These are phyloP conservation scores for Pleurotus tuber-regium DNA, from an alignment of 768 basidiomycete genomes.

Conservation along the genomic window DNA sequence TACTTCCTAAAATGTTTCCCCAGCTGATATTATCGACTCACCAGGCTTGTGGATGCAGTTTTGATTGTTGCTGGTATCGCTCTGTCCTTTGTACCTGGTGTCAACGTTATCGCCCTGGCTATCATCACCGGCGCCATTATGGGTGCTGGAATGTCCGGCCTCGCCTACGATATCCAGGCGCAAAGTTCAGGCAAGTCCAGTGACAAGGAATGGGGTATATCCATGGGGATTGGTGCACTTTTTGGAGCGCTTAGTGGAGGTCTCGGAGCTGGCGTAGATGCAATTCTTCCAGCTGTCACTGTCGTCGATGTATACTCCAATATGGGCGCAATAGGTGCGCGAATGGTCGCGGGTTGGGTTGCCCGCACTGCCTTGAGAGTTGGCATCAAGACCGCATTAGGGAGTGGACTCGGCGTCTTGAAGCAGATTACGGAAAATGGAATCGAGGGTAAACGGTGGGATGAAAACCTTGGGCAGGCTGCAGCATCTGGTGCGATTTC, in stretches of 20 bases:
- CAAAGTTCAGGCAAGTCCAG: not conserved
- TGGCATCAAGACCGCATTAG: not conserved
- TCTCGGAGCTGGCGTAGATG: not conserved
- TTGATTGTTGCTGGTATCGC: not conserved
- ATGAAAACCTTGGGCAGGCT: not conserved
- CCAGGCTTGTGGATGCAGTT: conserved; percentile 3
- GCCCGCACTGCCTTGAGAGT: not conserved
- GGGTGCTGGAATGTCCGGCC: conserved; percentile 1
- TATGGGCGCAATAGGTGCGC: conserved; percentile 5
- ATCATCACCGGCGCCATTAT: not conserved
- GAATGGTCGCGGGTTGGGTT: conserved; percentile 6
- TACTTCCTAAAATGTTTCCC: not conserved
- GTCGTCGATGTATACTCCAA: conserved; percentile 1
- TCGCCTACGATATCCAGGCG: conserved; percentile 1
- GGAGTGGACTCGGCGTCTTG: conserved; percentile 1
- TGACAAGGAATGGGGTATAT: conserved; percentile 8
- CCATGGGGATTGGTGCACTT: conserved; percentile 1
- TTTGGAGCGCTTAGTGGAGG: conserved; percentile 8
- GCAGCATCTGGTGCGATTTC: not conserved
- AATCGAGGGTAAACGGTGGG: conserved; percentile 9
- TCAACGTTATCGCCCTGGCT: not conserved
- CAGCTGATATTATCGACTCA: not conserved
- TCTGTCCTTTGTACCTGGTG: conserved; percentile 1
- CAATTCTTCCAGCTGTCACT: conserved; percentile 6
- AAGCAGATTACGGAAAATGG: conserved; percentile 6